Percentiles rank a stretch among this genome's conserved stretches.
phyloP scores from a whole-genome alignment of 352 stramenopile genomes.

The Lagenidium giganteum region DNA sequence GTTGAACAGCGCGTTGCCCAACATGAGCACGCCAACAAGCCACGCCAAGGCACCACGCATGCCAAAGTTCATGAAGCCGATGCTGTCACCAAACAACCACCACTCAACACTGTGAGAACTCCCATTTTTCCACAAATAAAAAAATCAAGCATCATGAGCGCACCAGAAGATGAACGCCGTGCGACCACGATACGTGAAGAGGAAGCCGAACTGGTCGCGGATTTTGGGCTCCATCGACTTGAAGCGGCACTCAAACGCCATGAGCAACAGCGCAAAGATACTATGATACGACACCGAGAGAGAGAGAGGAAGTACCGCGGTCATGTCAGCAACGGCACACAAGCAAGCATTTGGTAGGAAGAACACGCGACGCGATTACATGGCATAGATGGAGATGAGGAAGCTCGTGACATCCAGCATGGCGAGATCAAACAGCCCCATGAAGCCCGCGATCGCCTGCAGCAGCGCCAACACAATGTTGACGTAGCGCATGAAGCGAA shows the following conservation, averaged over 20 bases:
- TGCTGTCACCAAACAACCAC: slow-evolving; percentile 13
- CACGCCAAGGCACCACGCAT: slow-evolving; percentile 70
- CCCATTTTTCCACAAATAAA: no score
- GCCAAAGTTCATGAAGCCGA: slow-evolving; percentile 87
- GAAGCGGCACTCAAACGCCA: slow-evolving; percentile 86
- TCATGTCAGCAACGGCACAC: not conserved
- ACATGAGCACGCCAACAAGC: slow-evolving; percentile 78
- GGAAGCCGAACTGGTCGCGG: slow-evolving; percentile 80
- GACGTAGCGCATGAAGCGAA: slow-evolving; percentile 79
- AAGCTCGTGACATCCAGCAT: slow-evolving; percentile 85
- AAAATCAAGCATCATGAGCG: slow-evolving; percentile 1
- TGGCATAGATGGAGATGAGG: slow-evolving; percentile 82
- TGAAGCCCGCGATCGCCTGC: slow-evolving; percentile 75
- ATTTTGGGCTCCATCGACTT: slow-evolving; percentile 85
- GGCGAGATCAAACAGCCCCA: slow-evolving; percentile 82
- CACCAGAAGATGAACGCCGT: slow-evolving; percentile 83
- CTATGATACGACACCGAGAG: no score
- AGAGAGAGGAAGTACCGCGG: not conserved
- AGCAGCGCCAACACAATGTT: slow-evolving; percentile 79
- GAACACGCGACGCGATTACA: no score
- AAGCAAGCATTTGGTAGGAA: not conserved
- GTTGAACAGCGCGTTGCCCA: slow-evolving; percentile 67
- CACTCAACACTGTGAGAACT: not conserved
- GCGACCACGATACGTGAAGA: slow-evolving; percentile 84
- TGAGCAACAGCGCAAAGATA: slow-evolving; percentile 75